Base-by-base conservation (phyloP, 768 basidiomycete species). In the Phanerodontia chrysosporium region DNA sequence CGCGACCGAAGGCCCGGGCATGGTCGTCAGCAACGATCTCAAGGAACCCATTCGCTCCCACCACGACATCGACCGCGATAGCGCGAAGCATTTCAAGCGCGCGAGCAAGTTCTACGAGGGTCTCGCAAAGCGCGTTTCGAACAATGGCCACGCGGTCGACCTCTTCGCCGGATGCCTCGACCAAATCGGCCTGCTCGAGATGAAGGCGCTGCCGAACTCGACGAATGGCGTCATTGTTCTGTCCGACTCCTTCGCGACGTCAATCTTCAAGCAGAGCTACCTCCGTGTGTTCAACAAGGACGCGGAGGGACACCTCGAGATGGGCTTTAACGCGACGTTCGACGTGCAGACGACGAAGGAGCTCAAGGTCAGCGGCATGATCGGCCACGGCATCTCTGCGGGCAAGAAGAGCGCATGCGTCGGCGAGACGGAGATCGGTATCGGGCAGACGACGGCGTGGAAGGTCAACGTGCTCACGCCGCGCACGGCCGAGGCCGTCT, bases 331-430 rank as follows among this genome's bases (percentile, higher is more conserved):
- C 66, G 97, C 95, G 10, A 98, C 95, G 0, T 96, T 99, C 65
- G 97, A 98, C 71, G 96, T 99, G 25, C 90, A 98, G 92, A 97
- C 96, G 0, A 98, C 97, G 29, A 99, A 98, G 78, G 97, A 99
- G 70, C 83, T 99, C 62, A 98, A 95, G 71, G 94, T 99, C 7
- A 98, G 97, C 10, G 97, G 97, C 28, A 82, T 99, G 48, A 99
- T 98, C 64, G 95, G 95, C 2, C 96, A 98, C 68, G 95, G 90
- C 29, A 97, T 98, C 72, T 98, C 95, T 22, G 92, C 93, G 16
- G 95, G 90, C 64, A 99, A 98, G 76, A 98, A 98, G 71, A 94
- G 94, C 0, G 85, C 84, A 0, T 97, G 92, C 67, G 97, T 99
- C 18, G 97, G 96, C 60, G 97, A 99, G 77, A 98, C 97, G 0